Base-by-base conservation (phyloP, 768 basidiomycete species). In the Lactarius psammicola region DNA sequence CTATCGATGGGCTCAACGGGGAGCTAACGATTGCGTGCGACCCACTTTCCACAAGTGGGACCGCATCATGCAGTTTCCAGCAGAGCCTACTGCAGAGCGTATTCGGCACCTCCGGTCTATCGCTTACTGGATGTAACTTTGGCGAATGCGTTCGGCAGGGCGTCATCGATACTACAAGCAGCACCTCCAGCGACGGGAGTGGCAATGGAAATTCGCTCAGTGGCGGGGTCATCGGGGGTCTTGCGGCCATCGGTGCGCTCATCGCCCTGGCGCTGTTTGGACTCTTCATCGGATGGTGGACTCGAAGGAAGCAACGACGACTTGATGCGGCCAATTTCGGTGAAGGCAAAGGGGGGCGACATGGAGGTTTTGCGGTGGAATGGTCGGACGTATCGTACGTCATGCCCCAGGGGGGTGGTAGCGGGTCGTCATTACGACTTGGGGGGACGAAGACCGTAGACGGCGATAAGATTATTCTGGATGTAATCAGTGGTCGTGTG, bases 61-160 rank as follows among this genome's bases (percentile, higher is more conserved):
- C 81, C 31, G 81, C 84, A 3, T 80, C 80, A 1, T 98, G 95
- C 75, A 74, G 82, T 13, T 97, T 98, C 81, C 82, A 89, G 72
- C 93, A 97, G 75, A 69, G 74, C 17, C 76, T 82, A 23, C 78
- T 98, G n/a, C 73, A 88, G 31, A 64, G 71, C 1, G 72, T 97
- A 1, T 96, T 98, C 70, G 94, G 94, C 9, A 68, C 81, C 0
- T 72, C 75, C 44, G 95, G 95, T 0, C 83, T 98, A n/a, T 70
- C 80, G 7, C 79, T 98, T 11, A 81, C 81, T 60, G 85, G 83
- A 0, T 98, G 95, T 75, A 79, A 78, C 0, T 95, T 89, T 70
- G 95, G 95, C 30, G 95, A 98, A 76, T 97, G 95, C 75, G 87
- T 97, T 18, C 78, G 82, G 3, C 94, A 96, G 74, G 82, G 81